Base-by-base conservation (phyloP, 371 early-diverging fungal genomes). In the Circinella umbellata region DNA sequence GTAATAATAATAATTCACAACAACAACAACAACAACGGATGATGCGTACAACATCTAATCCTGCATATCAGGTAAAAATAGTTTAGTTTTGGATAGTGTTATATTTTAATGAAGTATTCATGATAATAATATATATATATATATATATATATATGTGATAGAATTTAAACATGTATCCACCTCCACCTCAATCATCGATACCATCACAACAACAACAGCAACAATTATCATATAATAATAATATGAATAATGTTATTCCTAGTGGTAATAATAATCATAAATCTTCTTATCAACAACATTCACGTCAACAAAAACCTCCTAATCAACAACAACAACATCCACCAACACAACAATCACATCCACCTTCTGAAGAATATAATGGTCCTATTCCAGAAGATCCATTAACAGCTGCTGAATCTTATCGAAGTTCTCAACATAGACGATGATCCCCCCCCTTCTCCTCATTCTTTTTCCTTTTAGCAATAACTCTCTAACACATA, bases 301-400 rank as follows among this genome's bases (percentile, higher is more conserved):
- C 9, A 9, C n/a, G 20, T 49, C 69, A 69, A 38, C 62, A 53
- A 60, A 54, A 17, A n/a, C 48, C 49, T 18, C 72, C 42, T 4
- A 64, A 64, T 9, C 62, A 49, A 35, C 73, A 37, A 36, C 18
- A 65, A 49, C 18, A 65, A 36, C 36, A 61, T 10, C 17, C 65
- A 35, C 11, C 70, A 49, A 4, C 70, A 36, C 36, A 61, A 46
- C 17, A 57, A 35, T 37, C 65, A 35, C 38, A 57, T 18, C 1
- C 34, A 65, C 48, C 65, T 49, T 42, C 20, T 3, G 61, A 64
- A 18, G 39, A 59, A 20, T 49, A 64, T n/a, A 51, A 39, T 18
- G 75, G 75, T 8, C 75, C 75, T 49, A 69, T 75, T 36, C 75
- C 75, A 39, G 75, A 75, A 69, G 75, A 75, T 48, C 75, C 75